A percentile compares a stretch with the other conserved stretches of the same genome.
Conservation (phyloP, 176 grass and related monocot species). For the Musa itinerans region DNA sequence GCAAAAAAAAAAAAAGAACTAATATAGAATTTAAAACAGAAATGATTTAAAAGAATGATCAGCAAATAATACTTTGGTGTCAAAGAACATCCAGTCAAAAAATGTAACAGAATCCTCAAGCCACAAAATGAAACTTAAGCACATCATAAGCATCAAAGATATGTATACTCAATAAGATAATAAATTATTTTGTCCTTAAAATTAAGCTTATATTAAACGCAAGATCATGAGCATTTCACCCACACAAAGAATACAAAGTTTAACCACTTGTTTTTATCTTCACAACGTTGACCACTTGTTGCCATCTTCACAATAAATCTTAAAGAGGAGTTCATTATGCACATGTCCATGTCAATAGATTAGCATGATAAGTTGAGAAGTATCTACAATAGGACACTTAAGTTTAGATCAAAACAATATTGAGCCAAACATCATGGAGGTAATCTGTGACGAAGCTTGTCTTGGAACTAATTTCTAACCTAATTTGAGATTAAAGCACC, state of each 20-base stretch:
- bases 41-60: neutral
- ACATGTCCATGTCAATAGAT: no score
- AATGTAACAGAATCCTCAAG: neutral
- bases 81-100: neutral
- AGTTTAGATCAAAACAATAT: no score
- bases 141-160: neutral
- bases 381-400: no score
- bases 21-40: conserved; percentile 31
- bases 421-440: no score
- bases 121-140: neutral
- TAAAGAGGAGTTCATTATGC: no score
- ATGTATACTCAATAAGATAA: neutral
- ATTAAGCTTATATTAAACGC: neutral
- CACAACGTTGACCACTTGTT: neutral
- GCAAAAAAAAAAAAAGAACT: conserved; percentile 23
- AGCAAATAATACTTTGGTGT: neutral
- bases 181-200: neutral
- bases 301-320: neutral
- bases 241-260: neutral
- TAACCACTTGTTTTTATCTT: no score
- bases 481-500: no score
- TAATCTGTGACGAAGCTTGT: no score
- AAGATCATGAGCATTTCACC: neutral
- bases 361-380: no score
- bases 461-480: no score